A percentile compares a stretch with the other conserved stretches of the same genome.
These are phyloP conservation scores for Prunus yedoensis DNA, from an alignment of 331 rosid species.

Conservation along the genomic window DNA sequence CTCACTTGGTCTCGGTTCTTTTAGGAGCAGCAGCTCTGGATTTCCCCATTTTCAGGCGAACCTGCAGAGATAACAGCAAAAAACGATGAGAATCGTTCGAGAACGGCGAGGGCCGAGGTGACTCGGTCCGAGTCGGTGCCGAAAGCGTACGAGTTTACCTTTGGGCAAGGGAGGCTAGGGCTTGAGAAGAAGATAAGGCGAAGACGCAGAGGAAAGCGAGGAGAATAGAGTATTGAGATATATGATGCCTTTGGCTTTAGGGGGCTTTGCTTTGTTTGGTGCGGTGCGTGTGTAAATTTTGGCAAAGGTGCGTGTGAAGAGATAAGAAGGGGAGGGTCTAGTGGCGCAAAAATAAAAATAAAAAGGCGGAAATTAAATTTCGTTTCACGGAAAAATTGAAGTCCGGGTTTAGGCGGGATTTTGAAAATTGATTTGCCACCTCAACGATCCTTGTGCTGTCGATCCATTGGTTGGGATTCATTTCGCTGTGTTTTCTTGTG, in stretches of 20 bases:
- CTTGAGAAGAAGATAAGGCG: slow-evolving; percentile 12
- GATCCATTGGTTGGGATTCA: background rate
- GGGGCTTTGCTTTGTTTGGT: slow-evolving; percentile 21
- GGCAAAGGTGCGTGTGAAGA: slow-evolving; percentile 16
- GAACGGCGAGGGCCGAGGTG: background rate
- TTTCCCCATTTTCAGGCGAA: slow-evolving; percentile 62
- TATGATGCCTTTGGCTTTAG: slow-evolving; percentile 4
- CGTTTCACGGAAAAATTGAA: slow-evolving; percentile 37
- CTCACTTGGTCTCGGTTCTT: slow-evolving; percentile 54
- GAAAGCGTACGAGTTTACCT: slow-evolving; percentile 31
- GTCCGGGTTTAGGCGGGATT: slow-evolving; percentile 93
- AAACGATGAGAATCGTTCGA: slow-evolving; percentile 16
- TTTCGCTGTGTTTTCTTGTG: slow-evolving; percentile 60
- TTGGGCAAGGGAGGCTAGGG: slow-evolving; percentile 16
- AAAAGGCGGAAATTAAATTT: slow-evolving; percentile 22
- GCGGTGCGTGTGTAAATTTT: slow-evolving; percentile 33
- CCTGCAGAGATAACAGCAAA: slow-evolving; percentile 12
- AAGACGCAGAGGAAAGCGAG: slow-evolving; percentile 3
- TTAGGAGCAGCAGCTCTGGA: slow-evolving; percentile 56
- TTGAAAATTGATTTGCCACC: slow-evolving; percentile 42
- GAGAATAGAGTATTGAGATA: background rate
- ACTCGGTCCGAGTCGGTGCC: slow-evolving; percentile 23
- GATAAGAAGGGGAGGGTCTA: slow-evolving; percentile 40
- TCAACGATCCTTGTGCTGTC: slow-evolving; percentile 49
- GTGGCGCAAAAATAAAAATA: slow-evolving; percentile 19